phyloP scores from a whole-genome alignment of 1,284 basidiomycete species.

The Sporisorium sorghi region DNA sequence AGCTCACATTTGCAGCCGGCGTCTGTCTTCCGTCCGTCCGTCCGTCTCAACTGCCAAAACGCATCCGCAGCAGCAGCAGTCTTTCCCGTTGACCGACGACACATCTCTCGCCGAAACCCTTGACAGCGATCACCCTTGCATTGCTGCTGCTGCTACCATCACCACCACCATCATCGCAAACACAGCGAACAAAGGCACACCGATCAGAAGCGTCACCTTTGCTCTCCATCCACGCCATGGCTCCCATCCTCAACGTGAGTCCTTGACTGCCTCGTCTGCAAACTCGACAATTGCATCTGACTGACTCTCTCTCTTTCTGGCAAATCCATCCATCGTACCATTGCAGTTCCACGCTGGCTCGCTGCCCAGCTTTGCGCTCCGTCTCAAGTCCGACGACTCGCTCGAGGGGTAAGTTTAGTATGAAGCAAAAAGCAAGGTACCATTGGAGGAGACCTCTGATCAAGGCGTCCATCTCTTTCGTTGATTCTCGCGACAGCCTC shows the following conservation, averaged over 20 bases:
- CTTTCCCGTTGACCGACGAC: conserved; percentile 13
- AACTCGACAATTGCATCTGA: background rate
- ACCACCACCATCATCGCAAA: conserved; percentile 6
- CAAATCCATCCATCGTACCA: background rate
- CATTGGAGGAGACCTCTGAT: background rate
- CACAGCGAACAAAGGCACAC: conserved; percentile 3
- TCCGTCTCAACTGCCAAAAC: no score
- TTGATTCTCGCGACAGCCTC: conserved; percentile 27
- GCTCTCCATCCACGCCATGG: conserved; percentile 40
- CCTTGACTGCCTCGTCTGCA: background rate
- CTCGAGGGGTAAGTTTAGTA: conserved; percentile 50
- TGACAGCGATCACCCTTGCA: background rate
- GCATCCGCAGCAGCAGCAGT: conserved; percentile 42
- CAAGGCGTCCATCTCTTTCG: background rate
- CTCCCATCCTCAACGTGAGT: conserved; percentile 65
- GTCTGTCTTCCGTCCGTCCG: conserved; percentile 29
- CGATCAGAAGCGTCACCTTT: conserved; percentile 5
- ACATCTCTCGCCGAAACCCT: conserved; percentile 3
- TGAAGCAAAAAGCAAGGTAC: background rate
- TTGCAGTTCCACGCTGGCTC: conserved; percentile 65
- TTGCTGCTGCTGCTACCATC: background rate
- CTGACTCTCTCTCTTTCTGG: conserved; percentile 1
- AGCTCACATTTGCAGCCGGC: conserved; percentile 18
- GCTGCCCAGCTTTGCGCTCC: conserved; percentile 64
- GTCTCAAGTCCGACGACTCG: conserved; percentile 61